Percentiles rank a stretch among this genome's conserved stretches.
These are phyloP conservation scores for Hortaea sp. DNA, from an alignment of 2,329 filamentous ascomycete genomes.

Conservation along the genomic window DNA sequence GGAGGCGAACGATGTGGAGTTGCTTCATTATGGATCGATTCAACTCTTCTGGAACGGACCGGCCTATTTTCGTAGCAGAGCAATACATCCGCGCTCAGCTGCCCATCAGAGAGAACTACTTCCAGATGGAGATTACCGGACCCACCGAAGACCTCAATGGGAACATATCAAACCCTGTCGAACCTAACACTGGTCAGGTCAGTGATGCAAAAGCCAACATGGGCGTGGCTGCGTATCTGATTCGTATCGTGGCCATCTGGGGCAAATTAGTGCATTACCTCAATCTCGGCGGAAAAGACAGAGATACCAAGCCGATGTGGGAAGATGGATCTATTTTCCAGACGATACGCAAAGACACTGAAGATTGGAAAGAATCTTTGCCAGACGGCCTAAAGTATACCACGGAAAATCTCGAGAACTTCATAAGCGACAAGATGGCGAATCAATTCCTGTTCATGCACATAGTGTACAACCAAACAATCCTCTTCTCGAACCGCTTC, in stretches of 20 bases:
- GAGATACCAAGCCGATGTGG: conserved; percentile 72
- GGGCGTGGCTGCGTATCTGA: conserved; percentile 86
- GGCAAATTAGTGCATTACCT: conserved; percentile 81
- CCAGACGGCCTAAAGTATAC: conserved; percentile 66
- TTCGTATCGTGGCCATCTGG: conserved; percentile 78
- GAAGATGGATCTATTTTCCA: conserved; percentile 67
- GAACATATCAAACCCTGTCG: conserved; percentile 51
- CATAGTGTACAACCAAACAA: conserved; percentile 78
- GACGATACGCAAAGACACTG: conserved; percentile 58
- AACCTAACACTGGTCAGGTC: conserved; percentile 53
- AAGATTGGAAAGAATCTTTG: conserved; percentile 58
- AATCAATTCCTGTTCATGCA: conserved; percentile 92
- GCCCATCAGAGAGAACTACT: conserved; percentile 81
- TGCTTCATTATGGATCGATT: conserved; percentile 97
- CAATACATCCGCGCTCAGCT: conserved; percentile 82
- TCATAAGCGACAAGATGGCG: conserved; percentile 73
- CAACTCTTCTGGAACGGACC: conserved; percentile 88
- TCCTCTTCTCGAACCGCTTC: conserved; percentile 82
- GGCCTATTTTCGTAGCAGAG: conserved; percentile 83
- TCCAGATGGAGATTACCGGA: conserved; percentile 82
- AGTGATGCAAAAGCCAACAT: conserved; percentile 70
- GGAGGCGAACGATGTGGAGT: conserved; percentile 92
- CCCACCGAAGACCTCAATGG: conserved; percentile 77
- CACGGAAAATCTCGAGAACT: conserved; percentile 70
- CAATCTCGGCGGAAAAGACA: conserved; percentile 77